phyloP scores from a whole-genome alignment of 1,139 yeast genomes.

The Geotrichum siamense region DNA sequence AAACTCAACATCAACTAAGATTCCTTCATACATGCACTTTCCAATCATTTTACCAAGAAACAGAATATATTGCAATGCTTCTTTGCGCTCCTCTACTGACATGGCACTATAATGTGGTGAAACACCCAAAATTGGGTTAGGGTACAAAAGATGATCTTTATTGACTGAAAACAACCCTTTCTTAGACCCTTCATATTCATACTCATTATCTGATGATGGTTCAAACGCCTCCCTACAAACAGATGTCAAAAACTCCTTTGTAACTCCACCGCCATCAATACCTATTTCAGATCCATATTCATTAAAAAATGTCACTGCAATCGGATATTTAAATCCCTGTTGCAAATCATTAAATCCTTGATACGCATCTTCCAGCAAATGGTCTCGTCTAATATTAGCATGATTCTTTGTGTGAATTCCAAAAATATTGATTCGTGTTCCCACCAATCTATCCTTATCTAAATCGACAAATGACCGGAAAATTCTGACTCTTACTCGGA shows the following conservation, averaged over 20 bases:
- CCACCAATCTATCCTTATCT: conserved; percentile 22
- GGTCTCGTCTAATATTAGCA: conserved; percentile 62
- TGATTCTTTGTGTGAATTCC: conserved; percentile 28
- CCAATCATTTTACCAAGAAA: conserved; percentile 82
- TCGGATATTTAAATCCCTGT: conserved; percentile 47
- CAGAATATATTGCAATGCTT: conserved; percentile 41
- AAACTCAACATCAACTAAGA: conserved; percentile 74
- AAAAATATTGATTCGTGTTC: conserved; percentile 20
- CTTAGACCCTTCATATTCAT: conserved; percentile 7
- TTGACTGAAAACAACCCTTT: conserved; percentile 48
- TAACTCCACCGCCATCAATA: conserved; percentile 94
- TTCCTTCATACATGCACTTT: conserved; percentile 80
- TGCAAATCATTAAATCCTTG: conserved; percentile 45
- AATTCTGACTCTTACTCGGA: conserved; percentile 61
- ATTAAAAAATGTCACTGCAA: conserved; percentile 62
- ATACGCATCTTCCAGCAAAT: conserved; percentile 68
- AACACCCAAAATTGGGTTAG: conserved; percentile 53
- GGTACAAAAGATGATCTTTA: conserved; percentile 58
- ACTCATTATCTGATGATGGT: conserved; percentile 31
- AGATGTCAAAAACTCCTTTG: conserved; percentile 80
- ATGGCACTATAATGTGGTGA: conserved; percentile 15
- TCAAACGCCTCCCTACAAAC: conserved; percentile 64
- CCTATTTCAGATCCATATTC: conserved; percentile 80
- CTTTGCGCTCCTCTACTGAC: conserved; percentile 26
- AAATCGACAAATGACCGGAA: conserved; percentile 55